phyloP scores from a whole-genome alignment of 2,329 filamentous ascomycete genomes.

The Penicillium sp. region DNA sequence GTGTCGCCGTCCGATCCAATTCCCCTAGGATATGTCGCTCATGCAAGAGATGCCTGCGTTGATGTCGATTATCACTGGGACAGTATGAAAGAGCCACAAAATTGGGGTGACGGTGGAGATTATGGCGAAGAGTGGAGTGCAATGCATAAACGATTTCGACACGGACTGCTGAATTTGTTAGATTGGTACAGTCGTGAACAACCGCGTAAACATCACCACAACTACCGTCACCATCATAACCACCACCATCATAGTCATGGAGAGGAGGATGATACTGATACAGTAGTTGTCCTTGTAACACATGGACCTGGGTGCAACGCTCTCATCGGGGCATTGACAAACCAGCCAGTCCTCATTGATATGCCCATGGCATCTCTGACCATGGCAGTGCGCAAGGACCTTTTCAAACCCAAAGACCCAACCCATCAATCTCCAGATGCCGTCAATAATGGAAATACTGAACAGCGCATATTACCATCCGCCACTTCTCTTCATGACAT shows the following conservation, averaged over 20 bases:
- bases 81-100: conserved; percentile 71
- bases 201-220: conserved; percentile 40
- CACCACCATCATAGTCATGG: conserved; percentile 51
- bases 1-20: conserved; percentile 77
- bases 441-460: conserved; percentile 8
- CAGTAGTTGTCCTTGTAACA: conserved; percentile 82
- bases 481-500: conserved; percentile 39
- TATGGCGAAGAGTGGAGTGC: conserved; percentile 92
- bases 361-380: conserved; percentile 87
- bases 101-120: conserved; percentile 83
- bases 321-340: conserved; percentile 83
- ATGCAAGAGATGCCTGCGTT: conserved; percentile 81
- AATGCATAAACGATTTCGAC: conserved; percentile 88
- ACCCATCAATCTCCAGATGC: conserved; percentile 5
- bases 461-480: conserved; percentile 17
- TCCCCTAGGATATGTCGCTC: conserved; percentile 80
- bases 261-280: conserved; percentile 61
- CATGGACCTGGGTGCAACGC: conserved; percentile 97
- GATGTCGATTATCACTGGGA: conserved; percentile 96
- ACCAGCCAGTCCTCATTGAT: conserved; percentile 86
- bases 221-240: conserved; percentile 46
- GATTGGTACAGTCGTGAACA: conserved; percentile 64
- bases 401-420: conserved; percentile 15
- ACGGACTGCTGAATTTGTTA: conserved; percentile 72
- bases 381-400: conserved; percentile 66